Base-by-base conservation (phyloP, 441 rosid genomes). In the Adansonia gregorii region DNA sequence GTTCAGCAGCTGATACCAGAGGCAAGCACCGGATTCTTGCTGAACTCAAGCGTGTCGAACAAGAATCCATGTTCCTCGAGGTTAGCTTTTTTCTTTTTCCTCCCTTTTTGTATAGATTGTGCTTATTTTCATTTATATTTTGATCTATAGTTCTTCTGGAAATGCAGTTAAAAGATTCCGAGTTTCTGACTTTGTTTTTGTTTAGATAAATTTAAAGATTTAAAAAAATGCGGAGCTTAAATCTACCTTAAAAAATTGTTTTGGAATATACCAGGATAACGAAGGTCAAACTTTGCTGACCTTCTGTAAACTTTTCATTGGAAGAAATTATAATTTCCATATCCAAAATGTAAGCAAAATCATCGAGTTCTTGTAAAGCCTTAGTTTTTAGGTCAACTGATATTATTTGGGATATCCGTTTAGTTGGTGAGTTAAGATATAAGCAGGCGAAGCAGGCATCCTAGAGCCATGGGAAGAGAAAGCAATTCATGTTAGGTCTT, bases 11-110 rank as follows among this genome's bases (percentile, higher is more conserved):
- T 48, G 94, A 88, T 71, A 84, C 84, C 19, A 82, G 89, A 10
- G 91, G 94, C 66, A 89, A 80, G 85, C 91, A 91, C 80, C 86
- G 87, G 82, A 80, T 91, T 78, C 88, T 85, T 45, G 94, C 94
- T 1, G 93, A 91, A 78, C 87, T 88, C 77, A 86, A 85, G 82
- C 89, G 91, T 43, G 87, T 88, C 68, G 87, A 89, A 71, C 92
- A 91, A 76, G 94, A 91, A 75, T 71, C 84, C 65, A 78, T 2
- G 22, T 91, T 85, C 83, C 78, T 91, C 61, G 84, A 91, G 91
- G 93, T 91, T 43, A 7, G 59, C 6, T 31, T 65, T n/a, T 27
- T 24, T 24, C 27, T 1, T 24, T 24, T 24, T 24, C 27, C 27
- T 24, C n/a, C n/a, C n/a, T n/a, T n/a, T n/a, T n/a, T n/a, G n/a